Evolutionary conservation across 2,329 filamentous ascomycete genomes (phyloP).

Genomic region (Triangularia verruculosa): DNA sequence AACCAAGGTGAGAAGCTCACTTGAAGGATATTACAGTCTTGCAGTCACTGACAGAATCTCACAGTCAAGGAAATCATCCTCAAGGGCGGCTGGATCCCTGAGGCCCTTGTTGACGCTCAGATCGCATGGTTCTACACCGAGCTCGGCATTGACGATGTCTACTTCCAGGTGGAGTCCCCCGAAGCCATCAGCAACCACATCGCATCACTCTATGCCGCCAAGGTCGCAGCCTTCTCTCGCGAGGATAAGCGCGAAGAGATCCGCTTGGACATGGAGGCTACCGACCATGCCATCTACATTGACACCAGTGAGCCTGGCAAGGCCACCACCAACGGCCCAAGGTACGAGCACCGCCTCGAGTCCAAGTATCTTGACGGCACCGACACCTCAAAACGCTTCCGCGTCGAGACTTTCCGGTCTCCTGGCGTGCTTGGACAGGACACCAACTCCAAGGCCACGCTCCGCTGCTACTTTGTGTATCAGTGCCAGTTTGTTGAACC

Average conservation of each 20-base stretch:
- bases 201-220: conserved; percentile 93
- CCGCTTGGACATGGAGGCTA: conserved; percentile 88
- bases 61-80: conserved; percentile 77
- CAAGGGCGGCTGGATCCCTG: conserved; percentile 81
- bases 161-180: conserved; percentile 87
- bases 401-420: conserved; percentile 96
- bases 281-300: conserved; percentile 96
- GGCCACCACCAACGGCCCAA: conserved; percentile 72
- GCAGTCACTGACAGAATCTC: conserved; percentile 12
- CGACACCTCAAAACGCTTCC: conserved; percentile 70
- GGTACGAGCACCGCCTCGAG: conserved; percentile 91
- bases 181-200: conserved; percentile 90
- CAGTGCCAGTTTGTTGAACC: conserved; percentile 85
- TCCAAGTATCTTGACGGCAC: conserved; percentile 89
- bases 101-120: conserved; percentile 77
- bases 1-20: conserved; percentile 57
- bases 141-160: conserved; percentile 96
- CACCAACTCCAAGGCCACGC: conserved; percentile 69
- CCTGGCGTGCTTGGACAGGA: conserved; percentile 70
- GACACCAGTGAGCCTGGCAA: conserved; percentile 91
- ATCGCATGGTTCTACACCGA: conserved; percentile 97
- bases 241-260: conserved; percentile 95
- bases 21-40: too few relatives aligned
- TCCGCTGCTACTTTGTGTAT: conserved; percentile 99
- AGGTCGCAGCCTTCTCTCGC: conserved; percentile 88